Percentiles rank a stretch among this genome's conserved stretches.
Conservation (phyloP, 2,329 filamentous ascomycete species). For the Lomentospora prolificans region DNA sequence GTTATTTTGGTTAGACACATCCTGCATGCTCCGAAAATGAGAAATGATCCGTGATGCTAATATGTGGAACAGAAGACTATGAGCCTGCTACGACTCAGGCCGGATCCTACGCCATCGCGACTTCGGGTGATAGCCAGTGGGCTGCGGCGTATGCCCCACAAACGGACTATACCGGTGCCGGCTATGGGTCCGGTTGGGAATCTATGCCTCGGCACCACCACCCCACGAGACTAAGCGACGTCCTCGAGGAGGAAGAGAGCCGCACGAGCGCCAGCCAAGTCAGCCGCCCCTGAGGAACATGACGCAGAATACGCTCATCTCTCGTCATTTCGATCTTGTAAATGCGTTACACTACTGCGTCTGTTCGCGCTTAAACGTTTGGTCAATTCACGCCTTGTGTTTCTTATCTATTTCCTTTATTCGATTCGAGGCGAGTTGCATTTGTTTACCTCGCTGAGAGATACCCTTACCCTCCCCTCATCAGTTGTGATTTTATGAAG, state of each 20-base stretch:
- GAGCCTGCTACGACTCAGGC: slow-evolving; percentile 36
- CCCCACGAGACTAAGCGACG: slow-evolving; percentile 79
- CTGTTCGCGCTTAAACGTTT: no score
- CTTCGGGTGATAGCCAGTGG: slow-evolving; percentile 27
- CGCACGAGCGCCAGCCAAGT: slow-evolving; percentile 60
- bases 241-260: slow-evolving; percentile 76
- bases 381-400: no score
- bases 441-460: background rate
- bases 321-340: no score
- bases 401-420: no score
- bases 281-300: slow-evolving; percentile 38
- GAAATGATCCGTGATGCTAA: background rate
- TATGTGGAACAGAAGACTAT: no score
- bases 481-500: background rate
- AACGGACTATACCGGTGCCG: slow-evolving; percentile 57
- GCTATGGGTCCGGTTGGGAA: slow-evolving; percentile 66
- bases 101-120: slow-evolving; percentile 20
- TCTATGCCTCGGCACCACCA: slow-evolving; percentile 72
- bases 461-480: background rate
- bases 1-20: background rate
- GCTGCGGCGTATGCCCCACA: slow-evolving; percentile 27
- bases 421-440: background rate
- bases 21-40: background rate
- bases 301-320: no score
- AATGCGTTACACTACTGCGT: no score